Percentiles rank a stretch among this genome's conserved stretches.
Conservation (phyloP, 2,329 filamentous ascomycete genomes). For the Reticulascus tulasneorum region DNA sequence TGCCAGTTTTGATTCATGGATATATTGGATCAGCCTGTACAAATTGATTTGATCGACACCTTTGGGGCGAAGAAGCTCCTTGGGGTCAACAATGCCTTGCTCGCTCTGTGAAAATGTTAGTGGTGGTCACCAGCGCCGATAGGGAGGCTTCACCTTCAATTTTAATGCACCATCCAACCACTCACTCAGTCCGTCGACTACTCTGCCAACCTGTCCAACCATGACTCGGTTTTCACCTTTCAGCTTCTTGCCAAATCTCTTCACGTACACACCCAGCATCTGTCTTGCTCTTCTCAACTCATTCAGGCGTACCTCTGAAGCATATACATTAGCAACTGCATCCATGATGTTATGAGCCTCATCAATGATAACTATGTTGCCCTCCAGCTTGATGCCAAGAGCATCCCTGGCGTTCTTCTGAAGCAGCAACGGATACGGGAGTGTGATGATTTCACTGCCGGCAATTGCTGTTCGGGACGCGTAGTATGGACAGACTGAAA, state of each 20-base stretch:
- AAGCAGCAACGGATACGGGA: conserved; percentile 87
- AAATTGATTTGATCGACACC: conserved; percentile 94
- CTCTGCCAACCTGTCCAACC: conserved; percentile 78
- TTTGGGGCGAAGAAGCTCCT: conserved; percentile 72
- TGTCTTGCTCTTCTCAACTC: conserved; percentile 70
- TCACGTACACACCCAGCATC: conserved; percentile 78
- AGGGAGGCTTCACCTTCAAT: conserved; percentile 36
- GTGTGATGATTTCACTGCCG: conserved; percentile 80
- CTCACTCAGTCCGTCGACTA: conserved; percentile 72
- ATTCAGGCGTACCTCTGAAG: conserved; percentile 66
- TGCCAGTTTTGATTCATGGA: conserved; percentile 87
- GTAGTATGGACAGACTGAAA: conserved; percentile 92
- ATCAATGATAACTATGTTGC: conserved; percentile 90
- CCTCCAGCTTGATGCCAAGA: conserved; percentile 77
- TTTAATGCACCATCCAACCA: conserved; percentile 59
- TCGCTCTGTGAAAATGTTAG: conserved; percentile 28
- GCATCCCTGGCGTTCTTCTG: conserved; percentile 86
- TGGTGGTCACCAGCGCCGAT: too few relatives aligned
- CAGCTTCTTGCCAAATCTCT: conserved; percentile 80
- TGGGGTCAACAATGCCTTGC: conserved; percentile 67
- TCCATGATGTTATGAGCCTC: conserved; percentile 99
- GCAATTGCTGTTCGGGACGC: conserved; percentile 83
- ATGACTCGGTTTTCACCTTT: conserved; percentile 91
- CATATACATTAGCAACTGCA: conserved; percentile 82
- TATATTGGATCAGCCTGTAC: conserved; percentile 80